Evolutionary conservation across 768 basidiomycete species (phyloP).

Genomic region (Russula compacta): DNA sequence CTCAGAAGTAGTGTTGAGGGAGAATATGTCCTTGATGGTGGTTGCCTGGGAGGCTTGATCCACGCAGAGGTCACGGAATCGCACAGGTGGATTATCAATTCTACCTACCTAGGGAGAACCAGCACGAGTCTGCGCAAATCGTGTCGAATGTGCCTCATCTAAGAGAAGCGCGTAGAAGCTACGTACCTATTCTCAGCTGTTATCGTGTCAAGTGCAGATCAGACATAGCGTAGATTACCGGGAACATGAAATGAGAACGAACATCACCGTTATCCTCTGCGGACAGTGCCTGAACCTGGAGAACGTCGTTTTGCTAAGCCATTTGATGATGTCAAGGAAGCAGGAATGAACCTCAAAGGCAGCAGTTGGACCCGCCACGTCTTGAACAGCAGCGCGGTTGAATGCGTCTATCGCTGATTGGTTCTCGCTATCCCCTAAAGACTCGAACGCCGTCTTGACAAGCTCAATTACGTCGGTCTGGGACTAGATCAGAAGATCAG

Average conservation of each 20-base stretch:
- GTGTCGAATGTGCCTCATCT: no score
- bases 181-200: constrained; percentile 12
- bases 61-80: not conserved
- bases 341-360: not conserved
- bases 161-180: not conserved
- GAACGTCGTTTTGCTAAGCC: not conserved
- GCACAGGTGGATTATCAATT: not conserved
- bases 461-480: not conserved
- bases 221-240: not conserved
- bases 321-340: not conserved
- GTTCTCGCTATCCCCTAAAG: not conserved
- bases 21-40: not conserved
- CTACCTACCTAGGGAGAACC: constrained; percentile 7
- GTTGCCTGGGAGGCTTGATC: not conserved
- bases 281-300: constrained; percentile 7
- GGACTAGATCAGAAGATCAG: not conserved
- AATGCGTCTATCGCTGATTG: not conserved
- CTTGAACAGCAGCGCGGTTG: not conserved
- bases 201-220: not conserved
- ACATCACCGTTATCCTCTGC: constrained; percentile 8
- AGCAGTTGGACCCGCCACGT: not conserved
- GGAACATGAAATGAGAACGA: not conserved
- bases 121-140: constrained; percentile 2
- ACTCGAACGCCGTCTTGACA: constrained; percentile 2
- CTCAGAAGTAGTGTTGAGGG: not conserved